Percentiles rank a stretch among this genome's conserved stretches.
These are phyloP conservation scores for Colletotrichum acutatum DNA, from an alignment of 2,329 filamentous ascomycete genomes.

Conservation along the genomic window DNA sequence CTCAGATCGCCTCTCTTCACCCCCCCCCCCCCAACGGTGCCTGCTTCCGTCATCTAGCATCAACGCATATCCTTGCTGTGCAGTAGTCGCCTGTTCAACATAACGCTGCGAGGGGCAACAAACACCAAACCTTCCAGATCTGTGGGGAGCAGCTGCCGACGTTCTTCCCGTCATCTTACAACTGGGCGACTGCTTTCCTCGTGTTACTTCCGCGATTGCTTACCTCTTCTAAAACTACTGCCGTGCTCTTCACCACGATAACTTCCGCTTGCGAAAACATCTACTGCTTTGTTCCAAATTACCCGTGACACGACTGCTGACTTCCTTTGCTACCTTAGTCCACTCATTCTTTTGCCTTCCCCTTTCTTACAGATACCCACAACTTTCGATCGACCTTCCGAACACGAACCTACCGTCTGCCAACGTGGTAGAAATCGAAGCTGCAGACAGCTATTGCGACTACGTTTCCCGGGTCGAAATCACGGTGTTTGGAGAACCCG, in stretches of 20 bases:
- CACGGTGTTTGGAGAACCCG: neutral
- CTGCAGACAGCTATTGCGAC: neutral
- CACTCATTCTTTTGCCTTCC: slow-evolving; percentile 13
- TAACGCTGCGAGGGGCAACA: slow-evolving; percentile 2
- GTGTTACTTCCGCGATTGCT: neutral
- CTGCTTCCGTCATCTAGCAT: slow-evolving; percentile 29
- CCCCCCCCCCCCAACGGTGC: slow-evolving; percentile 9
- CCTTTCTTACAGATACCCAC: neutral
- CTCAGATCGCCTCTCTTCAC: slow-evolving; percentile 10
- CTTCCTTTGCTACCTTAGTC: slow-evolving; percentile 1
- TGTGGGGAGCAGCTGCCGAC: neutral
- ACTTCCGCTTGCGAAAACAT: neutral
- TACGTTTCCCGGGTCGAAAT: neutral
- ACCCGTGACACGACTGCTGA: slow-evolving; percentile 25
- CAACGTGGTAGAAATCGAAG: neutral
- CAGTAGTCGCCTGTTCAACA: slow-evolving; percentile 26
- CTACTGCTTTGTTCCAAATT: neutral
- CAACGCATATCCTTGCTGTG: slow-evolving; percentile 12
- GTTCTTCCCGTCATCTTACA: neutral
- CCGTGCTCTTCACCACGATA: slow-evolving; percentile 12
- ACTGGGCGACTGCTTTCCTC: neutral
- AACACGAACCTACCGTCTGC: neutral
- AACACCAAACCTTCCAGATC: neutral
- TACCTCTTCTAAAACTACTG: slow-evolving; percentile 9
- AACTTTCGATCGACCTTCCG: slow-evolving; percentile 1